Base-by-base conservation (phyloP, 1,139 yeast genomes). In the Yamadazyma sp. region DNA sequence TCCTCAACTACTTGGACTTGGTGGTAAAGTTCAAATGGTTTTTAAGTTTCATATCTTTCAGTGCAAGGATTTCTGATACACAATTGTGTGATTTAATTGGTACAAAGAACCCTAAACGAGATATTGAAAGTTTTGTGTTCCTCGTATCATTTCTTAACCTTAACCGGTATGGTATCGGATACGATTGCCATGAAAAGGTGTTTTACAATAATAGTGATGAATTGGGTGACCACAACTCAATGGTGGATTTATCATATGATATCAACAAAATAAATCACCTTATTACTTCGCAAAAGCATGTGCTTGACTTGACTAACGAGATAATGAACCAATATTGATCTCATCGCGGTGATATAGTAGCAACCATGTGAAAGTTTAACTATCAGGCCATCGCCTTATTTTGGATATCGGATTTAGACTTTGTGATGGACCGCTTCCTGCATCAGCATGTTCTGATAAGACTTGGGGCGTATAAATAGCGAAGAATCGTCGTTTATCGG, bases 81-180 rank as follows among this genome's bases (percentile, higher is more conserved):
- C 37, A 44, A n/a, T 14, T 50, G 9, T 29, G 31, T 9, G 14
- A 15, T 13, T 28, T 47, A 3, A 33, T 34, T 9, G 33, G 31
- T 2, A 21, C 36, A 2, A 20, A 17, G 6, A 39, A 38, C 16
- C 37, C 43, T 27, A 39, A 37, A 23, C 5, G 13, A 9, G 42
- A 36, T 31, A 35, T 40, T 8, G 38, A 38, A 14, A 35, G 32
- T 21, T 46, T 44, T 17, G 25, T 47, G 2, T 33, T 42, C n/a
- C 31, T 48, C 6, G 44, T 50, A n/a, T 39, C 47, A 9, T 33
- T 39, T 2, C 40, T 50, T 23, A 34, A 38, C 11, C 35, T 48
- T 27, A 37, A 33, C 21, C 23, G 37, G 10, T 25, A 43, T 4
- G 53, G 53, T 2, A 42, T 50, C 8, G 52, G 53, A 2, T 50